Conservation (phyloP, 352 stramenopile species). For the Globisporangium orthogonon region DNA sequence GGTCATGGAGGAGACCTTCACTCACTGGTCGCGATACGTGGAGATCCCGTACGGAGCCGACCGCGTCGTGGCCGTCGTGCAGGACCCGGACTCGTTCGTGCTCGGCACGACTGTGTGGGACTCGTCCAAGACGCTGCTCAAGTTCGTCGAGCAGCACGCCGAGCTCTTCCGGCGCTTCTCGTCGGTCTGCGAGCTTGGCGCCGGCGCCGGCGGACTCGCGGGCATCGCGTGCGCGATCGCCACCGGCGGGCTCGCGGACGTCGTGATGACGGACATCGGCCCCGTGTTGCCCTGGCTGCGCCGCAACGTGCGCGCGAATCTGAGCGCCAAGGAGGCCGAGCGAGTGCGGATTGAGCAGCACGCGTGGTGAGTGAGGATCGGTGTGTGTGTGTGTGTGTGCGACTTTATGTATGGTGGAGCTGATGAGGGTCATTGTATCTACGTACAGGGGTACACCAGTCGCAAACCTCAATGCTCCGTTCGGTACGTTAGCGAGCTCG, state of each 20-base stretch:
- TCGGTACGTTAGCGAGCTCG: constrained; percentile 17
- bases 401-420: background rate
- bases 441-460: constrained; percentile 48
- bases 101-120: constrained; percentile 81
- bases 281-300: constrained; percentile 74
- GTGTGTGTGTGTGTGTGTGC: too few species aligned
- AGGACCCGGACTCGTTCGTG: constrained; percentile 80
- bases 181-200: constrained; percentile 70
- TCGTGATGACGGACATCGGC: constrained; percentile 75
- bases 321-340: constrained; percentile 50
- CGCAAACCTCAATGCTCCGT: constrained; percentile 46
- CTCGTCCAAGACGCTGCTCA: constrained; percentile 81
- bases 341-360: constrained; percentile 53
- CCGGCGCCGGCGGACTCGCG: constrained; percentile 62
- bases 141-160: constrained; percentile 70
- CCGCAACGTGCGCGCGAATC: constrained; percentile 57
- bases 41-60: constrained; percentile 37
- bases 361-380: constrained; percentile 25
- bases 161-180: constrained; percentile 44
- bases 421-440: background rate
- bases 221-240: constrained; percentile 71
- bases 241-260: constrained; percentile 41
- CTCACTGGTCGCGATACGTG: constrained; percentile 72
- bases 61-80: constrained; percentile 49
- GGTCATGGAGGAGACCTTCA: constrained; percentile 71